These are phyloP conservation scores for Tylopilus balloui DNA, from an alignment of 768 basidiomycete species.

Conservation along the genomic window DNA sequence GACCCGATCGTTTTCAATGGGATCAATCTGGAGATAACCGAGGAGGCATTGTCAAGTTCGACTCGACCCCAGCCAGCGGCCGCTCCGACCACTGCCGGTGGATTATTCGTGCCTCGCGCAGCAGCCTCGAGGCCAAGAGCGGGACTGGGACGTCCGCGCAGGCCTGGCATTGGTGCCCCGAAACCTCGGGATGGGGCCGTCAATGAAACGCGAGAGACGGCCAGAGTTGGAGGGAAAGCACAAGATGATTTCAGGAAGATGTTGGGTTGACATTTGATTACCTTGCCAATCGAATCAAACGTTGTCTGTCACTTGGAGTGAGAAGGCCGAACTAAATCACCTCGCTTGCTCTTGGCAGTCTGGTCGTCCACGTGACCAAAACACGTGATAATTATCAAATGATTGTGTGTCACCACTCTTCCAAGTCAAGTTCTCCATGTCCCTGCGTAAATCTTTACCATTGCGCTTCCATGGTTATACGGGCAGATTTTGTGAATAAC, in stretches of 20 bases:
- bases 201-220: slow-evolving; percentile 5
- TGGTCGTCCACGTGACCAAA: too few species aligned
- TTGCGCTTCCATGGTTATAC: too few species aligned
- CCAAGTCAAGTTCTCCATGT: too few species aligned
- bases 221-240: slow-evolving; percentile 25
- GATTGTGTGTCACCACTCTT: too few species aligned
- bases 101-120: slow-evolving; percentile 64
- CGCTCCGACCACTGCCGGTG: slow-evolving; percentile 38
- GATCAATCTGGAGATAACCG: slow-evolving; percentile 52
- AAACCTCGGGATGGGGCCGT: slow-evolving; percentile 15
- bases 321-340: too few species aligned
- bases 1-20: slow-evolving; percentile 73
- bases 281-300: neutral
- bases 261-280: slow-evolving; percentile 44
- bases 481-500: too few species aligned
- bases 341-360: too few species aligned
- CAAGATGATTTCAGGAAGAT: slow-evolving; percentile 89
- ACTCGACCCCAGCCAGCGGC: slow-evolving; percentile 27
- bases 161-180: slow-evolving; percentile 27
- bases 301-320: too few species aligned
- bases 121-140: slow-evolving; percentile 66
- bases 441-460: too few species aligned
- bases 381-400: too few species aligned
- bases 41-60: slow-evolving; percentile 41
- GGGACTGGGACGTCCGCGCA: slow-evolving; percentile 58